phyloP scores from a whole-genome alignment of 2,329 filamentous ascomycete genomes.

The Alternaria gaisen region DNA sequence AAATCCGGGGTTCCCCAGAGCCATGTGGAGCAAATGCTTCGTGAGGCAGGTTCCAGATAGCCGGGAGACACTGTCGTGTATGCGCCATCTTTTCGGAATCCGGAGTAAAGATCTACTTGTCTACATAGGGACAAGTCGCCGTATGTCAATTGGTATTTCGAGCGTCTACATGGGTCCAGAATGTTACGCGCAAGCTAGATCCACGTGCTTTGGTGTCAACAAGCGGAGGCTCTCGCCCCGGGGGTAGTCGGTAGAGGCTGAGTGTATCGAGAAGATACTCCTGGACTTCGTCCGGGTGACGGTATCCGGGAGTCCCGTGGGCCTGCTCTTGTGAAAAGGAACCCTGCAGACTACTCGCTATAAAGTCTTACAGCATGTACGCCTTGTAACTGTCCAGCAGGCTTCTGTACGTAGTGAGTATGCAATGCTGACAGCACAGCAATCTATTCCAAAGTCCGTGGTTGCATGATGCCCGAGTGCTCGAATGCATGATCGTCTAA shows the following conservation, averaged over 20 bases:
- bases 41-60: constrained; percentile 10
- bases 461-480: neutral
- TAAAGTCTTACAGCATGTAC: neutral
- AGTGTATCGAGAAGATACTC: neutral
- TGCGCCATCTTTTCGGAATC: constrained; percentile 1
- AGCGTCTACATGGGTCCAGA: neutral
- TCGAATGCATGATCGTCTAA: constrained; percentile 18
- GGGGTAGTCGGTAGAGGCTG: constrained; percentile 17
- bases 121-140: neutral
- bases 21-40: constrained; percentile 11
- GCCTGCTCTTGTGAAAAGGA: neutral
- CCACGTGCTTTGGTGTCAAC: constrained; percentile 8
- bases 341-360: neutral
- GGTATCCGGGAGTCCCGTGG: constrained; percentile 16
- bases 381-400: neutral
- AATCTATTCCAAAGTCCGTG: neutral
- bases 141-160: constrained; percentile 10
- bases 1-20: constrained; percentile 13
- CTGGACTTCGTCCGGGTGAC: constrained; percentile 11
- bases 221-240: constrained; percentile 7
- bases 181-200: neutral
- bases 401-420: neutral
- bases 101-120: constrained; percentile 6
- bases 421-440: neutral
- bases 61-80: constrained; percentile 9